Evolutionary conservation across 108 stramenopile genomes (phyloP), one percentile per base, ranked within the genome.

Genomic region (Bacterosira constricta): DNA sequence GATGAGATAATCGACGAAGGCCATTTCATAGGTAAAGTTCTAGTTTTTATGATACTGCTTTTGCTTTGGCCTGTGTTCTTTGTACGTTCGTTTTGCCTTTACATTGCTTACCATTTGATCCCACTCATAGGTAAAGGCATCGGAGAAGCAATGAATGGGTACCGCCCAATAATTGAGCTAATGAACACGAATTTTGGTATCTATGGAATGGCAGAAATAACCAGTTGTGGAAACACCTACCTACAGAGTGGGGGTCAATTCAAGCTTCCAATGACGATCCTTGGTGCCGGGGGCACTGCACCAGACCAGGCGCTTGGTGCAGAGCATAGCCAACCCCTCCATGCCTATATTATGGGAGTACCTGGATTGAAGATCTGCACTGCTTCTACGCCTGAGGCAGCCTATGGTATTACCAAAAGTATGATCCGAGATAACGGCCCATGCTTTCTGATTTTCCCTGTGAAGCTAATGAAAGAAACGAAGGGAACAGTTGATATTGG

Each of bases 151-250:
- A 86, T 88, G 86, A 88, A 88, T 66, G 88, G 88, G 13, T 88
- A 84, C 73, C 81, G 88, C 3, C 88, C 88, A 11, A 88, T 88
- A 17, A 80, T 88, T 23, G 88, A 88, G 78, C 74, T 88, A 21
- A 88, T 88, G 88, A 88, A 88, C 75, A 75, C 86, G 12, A 88
- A 88, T 52, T 86, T 88, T 61, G 88, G 88, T 50, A 88, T 88
- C 67, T 88, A 88, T 71, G 86, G 88, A 17, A 85, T 88, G 86
- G 88, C 88, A 15, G 88, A 88, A 70, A 81, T 88, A 21, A 66
- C 74, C 46, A 81, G 79, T 30, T 84, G 83, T 7, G 88, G 88
- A 42, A 88, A 88, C 74, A 88, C 87, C n/a, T 88, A 86, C 54
- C 81, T 85, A n/a, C 86, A 85, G 29, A 86, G 84, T 15, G 86